Evolutionary conservation across 2,329 filamentous ascomycete species (phyloP), one percentile per base, ranked within the genome.

Genomic region (Fusarium domesticum): DNA sequence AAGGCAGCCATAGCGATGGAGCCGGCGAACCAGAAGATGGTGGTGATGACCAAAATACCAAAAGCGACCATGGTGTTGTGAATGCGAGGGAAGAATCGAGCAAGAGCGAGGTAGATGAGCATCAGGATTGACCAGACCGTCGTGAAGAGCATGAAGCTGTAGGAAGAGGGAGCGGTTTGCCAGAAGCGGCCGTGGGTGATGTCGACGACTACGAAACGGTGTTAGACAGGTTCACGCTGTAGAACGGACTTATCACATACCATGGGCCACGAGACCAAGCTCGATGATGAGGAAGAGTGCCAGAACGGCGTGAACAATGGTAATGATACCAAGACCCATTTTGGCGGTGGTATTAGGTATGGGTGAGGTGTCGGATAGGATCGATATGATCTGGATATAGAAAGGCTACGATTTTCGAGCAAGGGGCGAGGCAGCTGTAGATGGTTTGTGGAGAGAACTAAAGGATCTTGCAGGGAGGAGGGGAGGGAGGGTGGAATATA

Each of bases 1-100:
- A 74, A 74, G 16, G 82, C 84, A 0, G 85, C 89, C 10, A 91
- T 68, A 0, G 89, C 88, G 54, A 95, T 83, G 58, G 89, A 86
- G 6, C 89, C 89, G 1, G 85, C 84, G 62, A 96, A 93, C 90
- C 90, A 96, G 73, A 95, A 95, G 44, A 95, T 75, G 70, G 85
- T 84, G 8, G 88, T 93, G 18, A 93, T 54, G 36, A 72, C 73
- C 60, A 95, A 87, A 23, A 88, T 73, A 2, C 60, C 82, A 15
- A 91, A 71, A 14, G 89, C 78, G 35, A 76, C 80, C 39, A 81
- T 79, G 40, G 76, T 78, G 65, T 89, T 81, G 57, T 83, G 83
- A 10, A 81, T 58, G 18, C 71, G 70, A 4, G 78, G 73, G 57
- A 82, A 72, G 67, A 82, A 83, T 34, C 78, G 70, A 1, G 83